Evolutionary conservation across 805 yeast genomes (phyloP).

Genomic region (Zygotorulaspora sp.): DNA sequence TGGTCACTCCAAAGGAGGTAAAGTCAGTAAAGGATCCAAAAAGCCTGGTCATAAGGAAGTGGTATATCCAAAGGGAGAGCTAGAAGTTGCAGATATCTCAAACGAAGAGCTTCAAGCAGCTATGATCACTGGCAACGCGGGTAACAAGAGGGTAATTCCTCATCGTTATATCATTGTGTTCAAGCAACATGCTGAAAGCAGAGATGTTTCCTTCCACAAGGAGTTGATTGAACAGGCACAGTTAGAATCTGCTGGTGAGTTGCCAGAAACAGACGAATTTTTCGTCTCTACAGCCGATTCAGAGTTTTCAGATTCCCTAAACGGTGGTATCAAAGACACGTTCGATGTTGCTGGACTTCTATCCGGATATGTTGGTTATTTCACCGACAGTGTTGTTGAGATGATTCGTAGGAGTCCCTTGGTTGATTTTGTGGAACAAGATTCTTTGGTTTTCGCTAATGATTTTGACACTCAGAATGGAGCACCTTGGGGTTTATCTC

Average conservation of each 20-base stretch:
- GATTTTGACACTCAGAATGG: slow-evolving; percentile 68
- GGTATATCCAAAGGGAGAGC: not conserved
- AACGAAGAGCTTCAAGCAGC: slow-evolving; percentile 36
- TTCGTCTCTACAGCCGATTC: slow-evolving; percentile 34
- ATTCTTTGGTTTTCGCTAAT: slow-evolving; percentile 61
- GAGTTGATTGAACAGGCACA: slow-evolving; percentile 59
- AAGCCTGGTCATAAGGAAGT: not conserved
- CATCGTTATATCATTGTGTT: slow-evolving; percentile 82
- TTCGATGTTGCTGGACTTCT: slow-evolving; percentile 56
- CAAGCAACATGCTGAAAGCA: slow-evolving; percentile 55
- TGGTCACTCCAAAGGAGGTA: slow-evolving; percentile 1
- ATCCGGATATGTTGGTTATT: slow-evolving; percentile 81
- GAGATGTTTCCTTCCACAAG: slow-evolving; percentile 59
- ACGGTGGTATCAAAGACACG: slow-evolving; percentile 55
- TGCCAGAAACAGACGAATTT: slow-evolving; percentile 13
- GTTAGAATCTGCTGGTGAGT: slow-evolving; percentile 39
- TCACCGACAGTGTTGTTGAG: slow-evolving; percentile 70
- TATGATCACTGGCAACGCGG: slow-evolving; percentile 37
- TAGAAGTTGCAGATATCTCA: not conserved
- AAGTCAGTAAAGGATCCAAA: slow-evolving; percentile 4
- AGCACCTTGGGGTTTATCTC: slow-evolving; percentile 93
- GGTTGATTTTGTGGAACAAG: slow-evolving; percentile 69
- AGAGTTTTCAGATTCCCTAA: slow-evolving; percentile 24
- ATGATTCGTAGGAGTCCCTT: slow-evolving; percentile 62
- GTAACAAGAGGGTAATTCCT: slow-evolving; percentile 45